Conservation (phyloP, 352 stramenopile species). For the Globisporangium barbulae region DNA sequence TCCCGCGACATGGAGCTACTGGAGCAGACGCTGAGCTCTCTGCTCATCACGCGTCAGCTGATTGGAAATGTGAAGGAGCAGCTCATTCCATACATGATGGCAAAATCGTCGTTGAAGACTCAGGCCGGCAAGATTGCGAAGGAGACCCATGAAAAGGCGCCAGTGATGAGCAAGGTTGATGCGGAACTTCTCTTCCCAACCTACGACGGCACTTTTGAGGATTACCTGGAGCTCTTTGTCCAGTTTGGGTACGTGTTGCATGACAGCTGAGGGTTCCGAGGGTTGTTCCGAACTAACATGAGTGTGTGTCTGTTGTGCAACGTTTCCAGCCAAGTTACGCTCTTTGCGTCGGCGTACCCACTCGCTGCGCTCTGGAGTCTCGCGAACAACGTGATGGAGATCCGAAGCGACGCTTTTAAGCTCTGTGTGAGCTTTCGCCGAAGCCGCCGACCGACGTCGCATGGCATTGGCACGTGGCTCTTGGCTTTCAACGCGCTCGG, state of each 20-base stretch:
- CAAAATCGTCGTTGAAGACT: constrained; percentile 73
- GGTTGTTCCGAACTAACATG: not conserved
- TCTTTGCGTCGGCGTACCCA: constrained; percentile 93
- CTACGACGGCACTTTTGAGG: constrained; percentile 88
- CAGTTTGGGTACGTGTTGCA: constrained; percentile 80
- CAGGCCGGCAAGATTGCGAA: constrained; percentile 79
- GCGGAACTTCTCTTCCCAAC: constrained; percentile 76
- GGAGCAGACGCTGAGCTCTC: constrained; percentile 86
- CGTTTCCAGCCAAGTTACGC: constrained; percentile 85
- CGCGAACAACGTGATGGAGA: constrained; percentile 94
- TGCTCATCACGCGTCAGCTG: constrained; percentile 81
- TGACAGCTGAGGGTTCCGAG: not conserved
- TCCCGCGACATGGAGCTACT: constrained; percentile 85
- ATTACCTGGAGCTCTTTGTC: constrained; percentile 94
- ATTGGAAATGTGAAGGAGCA: constrained; percentile 80
- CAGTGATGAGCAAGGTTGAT: constrained; percentile 67
- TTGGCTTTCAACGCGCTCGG: constrained; percentile 88
- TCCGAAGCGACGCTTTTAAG: constrained; percentile 95
- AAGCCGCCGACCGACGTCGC: constrained; percentile 48
- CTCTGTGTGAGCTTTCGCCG: constrained; percentile 84
- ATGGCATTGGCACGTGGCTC: constrained; percentile 93
- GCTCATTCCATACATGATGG: constrained; percentile 75
- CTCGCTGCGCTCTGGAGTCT: constrained; percentile 92
- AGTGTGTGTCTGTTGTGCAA: constrained; percentile 15
- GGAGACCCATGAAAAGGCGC: constrained; percentile 43